Conservation (phyloP, 208 protist genomes). For the Acanthamoeba castellanii region DNA sequence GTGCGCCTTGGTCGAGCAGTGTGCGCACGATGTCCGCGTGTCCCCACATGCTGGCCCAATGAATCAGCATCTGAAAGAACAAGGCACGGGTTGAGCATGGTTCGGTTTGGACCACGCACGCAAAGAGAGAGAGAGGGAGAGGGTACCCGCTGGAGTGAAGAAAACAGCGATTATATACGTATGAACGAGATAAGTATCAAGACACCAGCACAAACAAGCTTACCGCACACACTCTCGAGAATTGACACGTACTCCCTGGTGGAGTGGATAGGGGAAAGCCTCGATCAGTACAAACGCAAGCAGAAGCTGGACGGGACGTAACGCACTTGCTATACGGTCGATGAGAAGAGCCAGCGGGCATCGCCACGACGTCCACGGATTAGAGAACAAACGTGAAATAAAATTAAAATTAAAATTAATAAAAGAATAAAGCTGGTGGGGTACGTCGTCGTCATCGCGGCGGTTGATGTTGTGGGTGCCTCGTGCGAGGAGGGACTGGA, state of each 20-base stretch:
- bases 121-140: too few relatives aligned
- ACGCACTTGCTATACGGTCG: too few relatives aligned
- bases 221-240: too few relatives aligned
- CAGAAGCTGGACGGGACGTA: too few relatives aligned
- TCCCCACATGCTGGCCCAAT: constrained; percentile 45
- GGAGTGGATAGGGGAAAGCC: background rate
- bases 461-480: constrained; percentile 54
- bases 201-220: too few relatives aligned
- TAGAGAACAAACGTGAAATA: too few relatives aligned
- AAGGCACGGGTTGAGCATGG: background rate
- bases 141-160: background rate
- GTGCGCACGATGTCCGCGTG: background rate
- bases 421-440: background rate
- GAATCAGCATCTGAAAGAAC: constrained; percentile 24
- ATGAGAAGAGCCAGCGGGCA: too few relatives aligned
- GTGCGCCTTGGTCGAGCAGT: constrained; percentile 29
- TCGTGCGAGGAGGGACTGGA: background rate
- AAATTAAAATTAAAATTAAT: background rate
- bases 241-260: background rate
- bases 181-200: background rate
- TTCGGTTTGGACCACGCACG: too few relatives aligned
- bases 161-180: background rate
- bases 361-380: background rate
- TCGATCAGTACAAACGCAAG: background rate
- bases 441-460: constrained; percentile 50